Evolutionary conservation across 1,284 basidiomycete genomes (phyloP).

Genomic region (Bjerkandera adusta): DNA sequence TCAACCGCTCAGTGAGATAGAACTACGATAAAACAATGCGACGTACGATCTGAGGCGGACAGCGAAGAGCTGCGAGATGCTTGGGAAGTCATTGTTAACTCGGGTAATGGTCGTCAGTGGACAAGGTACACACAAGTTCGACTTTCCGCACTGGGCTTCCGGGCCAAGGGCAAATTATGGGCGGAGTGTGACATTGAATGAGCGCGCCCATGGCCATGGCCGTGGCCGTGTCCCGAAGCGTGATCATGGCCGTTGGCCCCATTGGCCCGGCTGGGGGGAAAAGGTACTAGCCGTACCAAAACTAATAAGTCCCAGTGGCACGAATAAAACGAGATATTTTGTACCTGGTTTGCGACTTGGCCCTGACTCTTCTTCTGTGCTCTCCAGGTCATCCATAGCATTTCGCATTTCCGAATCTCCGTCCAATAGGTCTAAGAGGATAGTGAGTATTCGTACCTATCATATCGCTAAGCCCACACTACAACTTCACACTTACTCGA

Average conservation of each 20-base stretch:
- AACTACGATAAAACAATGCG: background rate
- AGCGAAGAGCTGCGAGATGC: constrained; percentile 27
- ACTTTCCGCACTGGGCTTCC: constrained; percentile 26
- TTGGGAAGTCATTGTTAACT: constrained; percentile 4
- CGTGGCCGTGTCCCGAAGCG: constrained; percentile 18
- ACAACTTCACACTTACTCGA: constrained; percentile 66
- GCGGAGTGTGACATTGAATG: constrained; percentile 27
- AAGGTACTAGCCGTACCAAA: constrained; percentile 17
- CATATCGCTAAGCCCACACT: no score
- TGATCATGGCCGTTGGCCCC: background rate
- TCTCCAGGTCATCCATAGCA: constrained; percentile 56
- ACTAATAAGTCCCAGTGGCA: background rate
- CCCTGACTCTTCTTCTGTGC: constrained; percentile 35
- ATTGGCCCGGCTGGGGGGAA: constrained; percentile 20
- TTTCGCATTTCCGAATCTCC: constrained; percentile 73
- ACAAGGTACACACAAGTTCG: constrained; percentile 23
- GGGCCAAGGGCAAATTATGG: constrained; percentile 22
- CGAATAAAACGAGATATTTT: no score
- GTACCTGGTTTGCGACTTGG: no score
- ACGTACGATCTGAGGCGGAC: constrained; percentile 25
- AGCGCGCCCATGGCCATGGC: constrained; percentile 25
- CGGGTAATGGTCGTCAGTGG: background rate
- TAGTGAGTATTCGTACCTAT: constrained; percentile 2
- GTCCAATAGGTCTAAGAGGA: constrained; percentile 58
- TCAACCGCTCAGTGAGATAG: background rate